These are phyloP conservation scores for Buddleja alternifolia DNA, from an alignment of 257 asterid species.

Conservation along the genomic window DNA sequence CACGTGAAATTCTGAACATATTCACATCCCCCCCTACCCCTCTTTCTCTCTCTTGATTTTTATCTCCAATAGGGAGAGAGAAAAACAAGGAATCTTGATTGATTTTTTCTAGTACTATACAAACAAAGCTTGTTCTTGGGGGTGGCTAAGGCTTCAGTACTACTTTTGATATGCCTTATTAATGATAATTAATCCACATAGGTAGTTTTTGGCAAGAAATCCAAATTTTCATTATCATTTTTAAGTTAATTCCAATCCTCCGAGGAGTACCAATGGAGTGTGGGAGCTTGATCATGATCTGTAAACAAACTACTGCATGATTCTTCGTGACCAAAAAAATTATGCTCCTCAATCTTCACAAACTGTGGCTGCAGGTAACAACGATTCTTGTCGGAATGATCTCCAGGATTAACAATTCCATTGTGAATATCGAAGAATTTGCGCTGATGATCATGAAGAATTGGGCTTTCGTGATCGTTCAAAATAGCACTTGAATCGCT, in stretches of 20 bases:
- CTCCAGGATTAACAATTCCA: constrained; percentile 42
- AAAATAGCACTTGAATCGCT: constrained; percentile 83
- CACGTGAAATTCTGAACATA: too few relatives aligned
- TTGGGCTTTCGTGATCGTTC: constrained; percentile 40
- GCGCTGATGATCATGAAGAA: constrained; percentile 34
- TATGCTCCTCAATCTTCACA: constrained; percentile 84
- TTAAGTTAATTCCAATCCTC: constrained; percentile 69
- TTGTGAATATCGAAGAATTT: constrained; percentile 38
- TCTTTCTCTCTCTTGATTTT: too few relatives aligned
- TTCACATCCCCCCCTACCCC: too few relatives aligned
- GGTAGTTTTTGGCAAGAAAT: not conserved
- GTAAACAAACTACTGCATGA: constrained; percentile 71
- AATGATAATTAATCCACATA: not conserved
- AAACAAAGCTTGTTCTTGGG: not conserved
- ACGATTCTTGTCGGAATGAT: constrained; percentile 30
- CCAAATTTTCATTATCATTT: not conserved
- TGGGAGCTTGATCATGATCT: constrained; percentile 88
- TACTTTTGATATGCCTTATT: not conserved
- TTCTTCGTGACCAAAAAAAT: constrained; percentile 70
- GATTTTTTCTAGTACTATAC: too few relatives aligned
- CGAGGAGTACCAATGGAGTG: constrained; percentile 73
- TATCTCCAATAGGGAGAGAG: too few relatives aligned
- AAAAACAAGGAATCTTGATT: too few relatives aligned
- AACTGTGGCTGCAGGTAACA: constrained; percentile 47
- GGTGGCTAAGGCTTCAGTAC: too few relatives aligned